phyloP scores from a whole-genome alignment of 129 eudicot species.

The Solidago caesia region DNA sequence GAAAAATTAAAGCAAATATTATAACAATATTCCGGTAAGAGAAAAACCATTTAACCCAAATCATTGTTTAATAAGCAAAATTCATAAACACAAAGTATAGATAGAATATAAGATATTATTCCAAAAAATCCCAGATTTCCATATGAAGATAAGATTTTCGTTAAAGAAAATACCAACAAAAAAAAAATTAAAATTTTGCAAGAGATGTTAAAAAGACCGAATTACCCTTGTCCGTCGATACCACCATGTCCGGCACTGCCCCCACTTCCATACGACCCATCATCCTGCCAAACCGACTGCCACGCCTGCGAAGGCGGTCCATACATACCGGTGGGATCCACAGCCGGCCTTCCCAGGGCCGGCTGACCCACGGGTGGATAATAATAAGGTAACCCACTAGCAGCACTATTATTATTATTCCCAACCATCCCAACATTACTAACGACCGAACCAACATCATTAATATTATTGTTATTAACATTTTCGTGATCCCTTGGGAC shows the following conservation, averaged over 20 bases:
- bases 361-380: constrained; percentile 75
- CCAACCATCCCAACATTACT: constrained; percentile 38
- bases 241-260: constrained; percentile 48
- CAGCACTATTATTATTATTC: constrained; percentile 36
- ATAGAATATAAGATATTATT: too few relatives aligned
- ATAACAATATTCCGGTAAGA: too few relatives aligned
- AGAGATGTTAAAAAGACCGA: not conserved
- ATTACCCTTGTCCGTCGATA: constrained; percentile 56
- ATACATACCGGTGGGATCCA: constrained; percentile 52
- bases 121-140: too few relatives aligned
- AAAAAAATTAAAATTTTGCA: not conserved
- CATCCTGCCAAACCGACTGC: constrained; percentile 95
- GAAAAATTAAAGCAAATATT: too few relatives aligned
- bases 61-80: too few relatives aligned
- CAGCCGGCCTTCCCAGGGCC: constrained; percentile 51
- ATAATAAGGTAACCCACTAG: constrained; percentile 69
- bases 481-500: constrained; percentile 61
- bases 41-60: too few relatives aligned
- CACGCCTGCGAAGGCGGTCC: constrained; percentile 77
- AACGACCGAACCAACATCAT: constrained; percentile 33
- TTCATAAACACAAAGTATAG: too few relatives aligned
- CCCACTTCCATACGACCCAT: constrained; percentile 64
- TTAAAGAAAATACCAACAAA: not conserved
- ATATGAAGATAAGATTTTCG: not conserved
- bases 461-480: constrained; percentile 52